A percentile compares a stretch with the other conserved stretches of the same genome.
These are phyloP conservation scores for Auxenochlorella pyrenoidosa DNA, from an alignment of 139 green algal species.

Conservation along the genomic window DNA sequence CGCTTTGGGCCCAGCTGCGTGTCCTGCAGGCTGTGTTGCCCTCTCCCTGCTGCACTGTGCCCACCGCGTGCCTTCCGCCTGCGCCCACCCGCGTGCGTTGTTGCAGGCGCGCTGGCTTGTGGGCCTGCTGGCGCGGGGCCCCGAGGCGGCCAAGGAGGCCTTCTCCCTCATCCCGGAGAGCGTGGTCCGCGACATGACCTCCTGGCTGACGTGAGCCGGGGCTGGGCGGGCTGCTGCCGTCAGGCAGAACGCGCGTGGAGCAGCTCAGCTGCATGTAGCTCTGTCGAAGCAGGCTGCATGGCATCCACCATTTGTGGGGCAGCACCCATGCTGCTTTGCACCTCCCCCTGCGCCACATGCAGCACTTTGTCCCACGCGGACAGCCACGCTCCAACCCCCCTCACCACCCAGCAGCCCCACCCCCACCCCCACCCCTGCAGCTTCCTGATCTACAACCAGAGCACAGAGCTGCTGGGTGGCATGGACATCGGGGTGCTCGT, in stretches of 20 bases:
- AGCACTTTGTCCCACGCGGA: too few species aligned
- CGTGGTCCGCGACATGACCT: slow-evolving; percentile 59
- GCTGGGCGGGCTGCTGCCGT: too few species aligned
- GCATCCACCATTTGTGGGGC: too few species aligned
- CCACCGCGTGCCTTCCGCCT: neutral
- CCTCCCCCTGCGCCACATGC: too few species aligned
- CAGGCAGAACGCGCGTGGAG: too few species aligned
- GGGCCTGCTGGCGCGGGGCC: slow-evolving; percentile 36
- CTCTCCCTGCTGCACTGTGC: neutral
- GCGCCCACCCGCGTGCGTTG: neutral
- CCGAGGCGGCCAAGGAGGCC: slow-evolving; percentile 4
- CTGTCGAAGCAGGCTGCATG: too few species aligned
- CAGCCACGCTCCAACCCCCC: neutral
- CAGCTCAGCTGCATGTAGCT: too few species aligned
- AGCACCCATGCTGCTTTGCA: too few species aligned
- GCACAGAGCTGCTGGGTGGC: slow-evolving; percentile 51
- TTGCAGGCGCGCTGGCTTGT: slow-evolving; percentile 57
- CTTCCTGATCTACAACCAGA: slow-evolving; percentile 53
- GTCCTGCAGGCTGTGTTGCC: neutral
- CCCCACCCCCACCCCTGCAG: neutral
- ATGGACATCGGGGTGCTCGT: slow-evolving; percentile 53
- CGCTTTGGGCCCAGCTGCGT: too few species aligned
- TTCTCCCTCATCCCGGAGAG: slow-evolving; percentile 60
- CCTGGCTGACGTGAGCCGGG: slow-evolving; percentile 54
- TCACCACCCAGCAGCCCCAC: neutral